Evolutionary conservation across 2,329 filamentous ascomycete species (phyloP).

Genomic region (Scedosporium dehoogii): DNA sequence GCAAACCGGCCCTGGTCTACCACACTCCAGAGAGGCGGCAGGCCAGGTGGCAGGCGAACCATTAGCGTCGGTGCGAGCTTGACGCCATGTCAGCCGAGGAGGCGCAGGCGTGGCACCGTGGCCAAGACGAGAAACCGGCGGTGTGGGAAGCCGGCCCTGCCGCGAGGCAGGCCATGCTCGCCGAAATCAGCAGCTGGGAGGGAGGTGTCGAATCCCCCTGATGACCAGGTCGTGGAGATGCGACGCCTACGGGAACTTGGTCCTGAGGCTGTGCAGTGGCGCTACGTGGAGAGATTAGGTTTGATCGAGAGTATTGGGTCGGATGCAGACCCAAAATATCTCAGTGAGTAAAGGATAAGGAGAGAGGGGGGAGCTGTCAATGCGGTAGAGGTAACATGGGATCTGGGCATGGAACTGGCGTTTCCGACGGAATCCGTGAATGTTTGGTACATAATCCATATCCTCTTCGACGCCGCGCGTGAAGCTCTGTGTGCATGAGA

Average conservation of each 20-base stretch:
- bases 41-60: background rate
- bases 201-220: background rate
- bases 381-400: too few relatives aligned
- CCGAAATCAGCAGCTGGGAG: background rate
- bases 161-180: background rate
- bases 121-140: background rate
- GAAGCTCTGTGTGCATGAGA: too few relatives aligned
- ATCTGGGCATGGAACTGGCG: too few relatives aligned
- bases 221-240: background rate
- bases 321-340: background rate
- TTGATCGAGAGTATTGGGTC: background rate
- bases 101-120: background rate
- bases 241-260: constrained; percentile 2
- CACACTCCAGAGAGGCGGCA: background rate
- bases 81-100: background rate
- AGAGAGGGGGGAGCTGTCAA: too few relatives aligned
- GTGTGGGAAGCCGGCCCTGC: background rate
- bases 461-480: too few relatives aligned
- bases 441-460: too few relatives aligned
- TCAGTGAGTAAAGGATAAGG: too few relatives aligned
- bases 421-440: too few relatives aligned
- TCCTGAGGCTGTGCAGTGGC: background rate
- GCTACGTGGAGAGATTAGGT: background rate
- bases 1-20: background rate
- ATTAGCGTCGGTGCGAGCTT: background rate